Percentiles rank a stretch among this genome's conserved stretches.
These are phyloP conservation scores for Thielaviopsis euricoi DNA, from an alignment of 2,329 filamentous ascomycete genomes.

Conservation along the genomic window DNA sequence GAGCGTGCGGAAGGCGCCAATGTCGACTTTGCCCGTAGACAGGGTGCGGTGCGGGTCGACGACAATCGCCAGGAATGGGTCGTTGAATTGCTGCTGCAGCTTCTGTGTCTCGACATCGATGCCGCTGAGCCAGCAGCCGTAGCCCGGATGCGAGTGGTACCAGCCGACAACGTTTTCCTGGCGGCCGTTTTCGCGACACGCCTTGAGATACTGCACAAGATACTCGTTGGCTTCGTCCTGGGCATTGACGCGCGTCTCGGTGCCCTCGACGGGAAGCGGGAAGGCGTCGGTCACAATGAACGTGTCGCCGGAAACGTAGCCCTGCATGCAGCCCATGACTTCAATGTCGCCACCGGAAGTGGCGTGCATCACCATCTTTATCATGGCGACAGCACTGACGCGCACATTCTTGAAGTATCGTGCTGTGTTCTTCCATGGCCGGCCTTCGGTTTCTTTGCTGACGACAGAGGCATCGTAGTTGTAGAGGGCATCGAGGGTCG, in stretches of 20 bases:
- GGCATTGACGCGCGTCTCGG: constrained; percentile 95
- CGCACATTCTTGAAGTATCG: constrained; percentile 87
- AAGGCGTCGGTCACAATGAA: constrained; percentile 93
- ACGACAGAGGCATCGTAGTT: constrained; percentile 44
- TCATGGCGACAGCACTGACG: constrained; percentile 80
- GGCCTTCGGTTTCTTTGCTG: constrained; percentile 44
- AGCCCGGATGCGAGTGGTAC: constrained; percentile 96
- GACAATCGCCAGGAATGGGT: constrained; percentile 89
- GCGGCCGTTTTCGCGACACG: constrained; percentile 58
- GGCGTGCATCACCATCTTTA: constrained; percentile 99
- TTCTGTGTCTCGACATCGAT: constrained; percentile 86
- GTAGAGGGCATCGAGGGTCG: constrained; percentile 81
- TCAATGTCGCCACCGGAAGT: constrained; percentile 85
- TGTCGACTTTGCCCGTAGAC: constrained; percentile 87
- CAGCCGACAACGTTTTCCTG: constrained; percentile 90
- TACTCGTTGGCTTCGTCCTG: constrained; percentile 95
- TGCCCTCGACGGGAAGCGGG: constrained; percentile 85
- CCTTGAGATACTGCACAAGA: constrained; percentile 69
- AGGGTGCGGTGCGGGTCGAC: constrained; percentile 94
- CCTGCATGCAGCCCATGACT: constrained; percentile 97
- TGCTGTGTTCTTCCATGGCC: constrained; percentile 64
- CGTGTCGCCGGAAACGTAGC: constrained; percentile 69
- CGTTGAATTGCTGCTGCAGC: constrained; percentile 69
- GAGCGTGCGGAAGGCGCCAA: constrained; percentile 89
- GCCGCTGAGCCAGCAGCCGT: constrained; percentile 93